Percentiles rank a stretch among this genome's conserved stretches.
phyloP scores from a whole-genome alignment of 2,329 filamentous ascomycete genomes.

The Xylaria sp. region DNA sequence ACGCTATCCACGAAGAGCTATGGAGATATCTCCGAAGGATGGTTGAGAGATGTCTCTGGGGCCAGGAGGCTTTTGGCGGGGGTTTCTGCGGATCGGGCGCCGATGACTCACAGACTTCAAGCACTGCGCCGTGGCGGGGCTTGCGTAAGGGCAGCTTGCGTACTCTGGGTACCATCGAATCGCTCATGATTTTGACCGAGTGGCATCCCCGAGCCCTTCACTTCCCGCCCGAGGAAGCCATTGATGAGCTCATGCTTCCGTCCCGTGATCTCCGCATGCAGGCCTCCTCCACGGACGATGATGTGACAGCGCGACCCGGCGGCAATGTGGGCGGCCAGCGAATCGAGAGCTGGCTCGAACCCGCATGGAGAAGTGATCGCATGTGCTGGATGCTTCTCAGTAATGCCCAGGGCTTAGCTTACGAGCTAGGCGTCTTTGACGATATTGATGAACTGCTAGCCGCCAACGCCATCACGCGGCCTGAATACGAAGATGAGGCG shows the following conservation, averaged over 20 bases:
- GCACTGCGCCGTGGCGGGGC: conserved; percentile 76
- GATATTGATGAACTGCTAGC: conserved; percentile 79
- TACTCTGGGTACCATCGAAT: conserved; percentile 93
- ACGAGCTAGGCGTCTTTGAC: conserved; percentile 96
- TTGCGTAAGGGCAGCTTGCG: conserved; percentile 82
- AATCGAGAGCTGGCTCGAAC: conserved; percentile 96
- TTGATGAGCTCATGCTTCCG: conserved; percentile 75
- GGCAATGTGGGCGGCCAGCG: conserved; percentile 81
- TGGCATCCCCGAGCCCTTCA: conserved; percentile 97
- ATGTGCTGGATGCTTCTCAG: conserved; percentile 99
- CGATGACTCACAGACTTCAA: conserved; percentile 71
- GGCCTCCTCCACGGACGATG: conserved; percentile 57
- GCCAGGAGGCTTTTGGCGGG: conserved; percentile 93
- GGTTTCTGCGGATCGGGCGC: conserved; percentile 82
- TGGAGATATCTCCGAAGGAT: conserved; percentile 95
- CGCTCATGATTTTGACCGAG: conserved; percentile 91
- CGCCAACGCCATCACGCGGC: conserved; percentile 67
- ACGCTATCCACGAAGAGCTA: conserved; percentile 92
- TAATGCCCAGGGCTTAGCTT: conserved; percentile 87
- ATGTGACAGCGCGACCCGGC: conserved; percentile 55
- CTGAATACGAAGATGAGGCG: conserved; percentile 77
- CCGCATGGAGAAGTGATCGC: conserved; percentile 91
- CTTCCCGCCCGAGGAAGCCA: conserved; percentile 85
- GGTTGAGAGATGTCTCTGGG: conserved; percentile 95
- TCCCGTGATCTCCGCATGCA: conserved; percentile 63